Conservation (phyloP, 768 basidiomycete species). For the Pleurotus cornucopiae region DNA sequence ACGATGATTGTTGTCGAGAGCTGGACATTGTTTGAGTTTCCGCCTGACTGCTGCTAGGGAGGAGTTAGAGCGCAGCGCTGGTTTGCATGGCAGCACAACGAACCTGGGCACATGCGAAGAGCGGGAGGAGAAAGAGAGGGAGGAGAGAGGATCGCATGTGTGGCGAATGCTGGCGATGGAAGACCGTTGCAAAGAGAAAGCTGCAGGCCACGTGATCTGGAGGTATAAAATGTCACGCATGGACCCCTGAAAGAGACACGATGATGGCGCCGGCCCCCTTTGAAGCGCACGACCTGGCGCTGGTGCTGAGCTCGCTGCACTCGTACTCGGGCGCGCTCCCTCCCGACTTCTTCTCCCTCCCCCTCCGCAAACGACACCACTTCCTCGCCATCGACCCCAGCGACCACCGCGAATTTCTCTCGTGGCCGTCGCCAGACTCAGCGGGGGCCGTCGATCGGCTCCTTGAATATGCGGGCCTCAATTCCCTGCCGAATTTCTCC, state of each 20-base stretch:
- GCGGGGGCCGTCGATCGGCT: slow-evolving; percentile 31
- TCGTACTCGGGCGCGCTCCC: slow-evolving; percentile 39
- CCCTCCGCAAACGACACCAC: slow-evolving; percentile 60
- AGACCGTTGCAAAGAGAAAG: slow-evolving; percentile 13
- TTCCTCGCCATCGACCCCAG: slow-evolving; percentile 54
- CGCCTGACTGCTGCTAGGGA: slow-evolving; percentile 2
- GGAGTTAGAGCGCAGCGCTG: background rate
- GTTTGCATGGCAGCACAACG: background rate
- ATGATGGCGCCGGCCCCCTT: background rate
- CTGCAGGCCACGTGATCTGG: slow-evolving; percentile 8
- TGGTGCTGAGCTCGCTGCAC: background rate
- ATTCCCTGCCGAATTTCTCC: slow-evolving; percentile 9
- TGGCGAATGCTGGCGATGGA: slow-evolving; percentile 11
- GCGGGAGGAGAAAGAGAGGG: slow-evolving; percentile 27
- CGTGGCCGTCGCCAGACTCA: slow-evolving; percentile 52
- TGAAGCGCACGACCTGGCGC: too few relatives aligned
- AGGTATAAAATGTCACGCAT: background rate
- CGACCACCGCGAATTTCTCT: slow-evolving; percentile 52
- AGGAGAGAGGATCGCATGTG: slow-evolving; percentile 27
- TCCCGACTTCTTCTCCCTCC: slow-evolving; percentile 52
- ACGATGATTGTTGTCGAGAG: slow-evolving; percentile 35
- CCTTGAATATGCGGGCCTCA: slow-evolving; percentile 35
- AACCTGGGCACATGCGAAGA: slow-evolving; percentile 42
- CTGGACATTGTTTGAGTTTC: slow-evolving; percentile 29
- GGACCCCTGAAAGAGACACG: too few relatives aligned